Base-by-base conservation (phyloP, 305 asterid species). In the Plantago coronopus region DNA sequence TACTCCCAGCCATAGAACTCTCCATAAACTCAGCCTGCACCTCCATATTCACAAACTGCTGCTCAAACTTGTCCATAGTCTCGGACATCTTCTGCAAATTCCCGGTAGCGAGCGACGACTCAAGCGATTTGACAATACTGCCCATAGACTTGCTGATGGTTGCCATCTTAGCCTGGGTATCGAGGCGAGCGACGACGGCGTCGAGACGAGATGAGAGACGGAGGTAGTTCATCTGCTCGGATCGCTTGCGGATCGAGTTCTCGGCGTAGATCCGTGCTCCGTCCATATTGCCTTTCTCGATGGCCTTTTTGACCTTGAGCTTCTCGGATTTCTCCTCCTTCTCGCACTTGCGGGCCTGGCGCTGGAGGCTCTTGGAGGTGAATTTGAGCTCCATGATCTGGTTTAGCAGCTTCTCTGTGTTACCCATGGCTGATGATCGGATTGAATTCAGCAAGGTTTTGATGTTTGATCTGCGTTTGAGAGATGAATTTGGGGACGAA, bases 11-110 rank as follows among this genome's bases (percentile, higher is more conserved):
- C 98, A 91, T 91, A 40, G 96, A 88, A 38, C 81, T 88, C 94
- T 91, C 98, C 98, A 91, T 91, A 29, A 91, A 91, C 83, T 86
- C 98, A 2, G 98, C 95, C 78, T 91, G 98, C 5, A 91, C 96
- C 67, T 91, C 98, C 98, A 91, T 91, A 62, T 91, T 88, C 38
- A 91, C 96, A 54, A 91, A 91, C 74, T 91, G 98, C 71, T 67
- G 74, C 86, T 91, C 98, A 47, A 91, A 91, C 40, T 75, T 74
- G 68, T 91, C 98, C 98, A 91, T 91, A 6, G 96, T 88, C 77
- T 88, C 96, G 12, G 95, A 86, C 98, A 91, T 88, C 83, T 86
- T 88, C 90, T 91, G 96, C 48, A 91, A 71, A 70, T 91, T 91
- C 3, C 95, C 95, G 31, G 98, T 82, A 38, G 76, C 67, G 29